Percentiles rank a stretch among this genome's conserved stretches.
Conservation (phyloP, 2,329 filamentous ascomycete genomes). For the Curvularia lunata region DNA sequence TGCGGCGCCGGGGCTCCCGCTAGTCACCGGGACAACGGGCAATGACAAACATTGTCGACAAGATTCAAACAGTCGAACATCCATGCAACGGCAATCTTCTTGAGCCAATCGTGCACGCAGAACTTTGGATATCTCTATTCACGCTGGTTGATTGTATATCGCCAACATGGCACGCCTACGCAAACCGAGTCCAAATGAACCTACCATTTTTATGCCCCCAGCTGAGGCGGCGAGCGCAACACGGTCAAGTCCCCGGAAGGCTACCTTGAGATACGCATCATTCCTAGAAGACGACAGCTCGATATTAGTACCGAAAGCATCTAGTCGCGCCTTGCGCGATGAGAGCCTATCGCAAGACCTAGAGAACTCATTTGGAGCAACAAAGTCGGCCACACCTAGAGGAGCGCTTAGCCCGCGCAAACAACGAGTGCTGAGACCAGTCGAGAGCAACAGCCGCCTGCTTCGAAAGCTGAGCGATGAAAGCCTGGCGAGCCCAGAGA, state of each 20-base stretch:
- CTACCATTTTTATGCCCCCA: constrained; percentile 27
- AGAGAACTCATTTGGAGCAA: constrained; percentile 33
- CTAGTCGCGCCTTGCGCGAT: constrained; percentile 34
- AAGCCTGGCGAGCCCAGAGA: constrained; percentile 40
- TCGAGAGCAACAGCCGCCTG: constrained; percentile 41
- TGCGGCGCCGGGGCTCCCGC: constrained; percentile 4
- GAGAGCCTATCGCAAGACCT: constrained; percentile 30
- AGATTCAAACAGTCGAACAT: constrained; percentile 7
- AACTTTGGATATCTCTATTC: constrained; percentile 5
- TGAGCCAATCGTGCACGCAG: constrained; percentile 12
- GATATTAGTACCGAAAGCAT: constrained; percentile 36
- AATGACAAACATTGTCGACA: constrained; percentile 19
- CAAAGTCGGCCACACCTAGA: constrained; percentile 22
- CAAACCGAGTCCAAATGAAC: constrained; percentile 38
- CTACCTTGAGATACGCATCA: constrained; percentile 17
- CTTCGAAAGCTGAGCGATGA: constrained; percentile 38
- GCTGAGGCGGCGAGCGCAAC: constrained; percentile 24
- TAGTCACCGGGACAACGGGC: constrained; percentile 18
- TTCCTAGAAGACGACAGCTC: constrained; percentile 27
- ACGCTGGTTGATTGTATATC: constrained; percentile 6
- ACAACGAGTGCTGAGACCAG: constrained; percentile 42
- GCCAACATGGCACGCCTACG: constrained; percentile 45
- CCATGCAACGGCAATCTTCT: constrained; percentile 13
- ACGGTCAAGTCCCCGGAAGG: constrained; percentile 40
- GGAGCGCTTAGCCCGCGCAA: constrained; percentile 33